A percentile compares a stretch with the other conserved stretches of the same genome.
phyloP scores from a whole-genome alignment of 1,284 basidiomycete species.

The Anthracocystis walkeri region DNA sequence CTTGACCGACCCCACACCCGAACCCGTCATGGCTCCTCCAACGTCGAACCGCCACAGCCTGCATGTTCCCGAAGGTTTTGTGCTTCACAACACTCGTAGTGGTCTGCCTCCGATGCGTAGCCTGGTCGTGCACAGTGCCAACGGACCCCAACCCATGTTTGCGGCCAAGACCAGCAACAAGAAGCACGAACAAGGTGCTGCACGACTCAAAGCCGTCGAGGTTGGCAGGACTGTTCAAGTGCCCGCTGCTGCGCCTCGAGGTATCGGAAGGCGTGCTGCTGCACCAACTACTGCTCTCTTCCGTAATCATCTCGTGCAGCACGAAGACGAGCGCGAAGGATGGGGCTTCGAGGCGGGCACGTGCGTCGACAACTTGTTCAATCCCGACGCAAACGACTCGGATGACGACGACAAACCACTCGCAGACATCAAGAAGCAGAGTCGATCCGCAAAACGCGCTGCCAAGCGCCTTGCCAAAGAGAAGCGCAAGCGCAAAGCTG shows the following conservation, averaged over 20 bases:
- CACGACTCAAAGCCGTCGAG: constrained; percentile 47
- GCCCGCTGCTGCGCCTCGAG: constrained; percentile 58
- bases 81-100: constrained; percentile 52
- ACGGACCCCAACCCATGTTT: constrained; percentile 52
- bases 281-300: constrained; percentile 65
- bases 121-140: constrained; percentile 55
- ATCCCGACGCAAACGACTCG: constrained; percentile 28
- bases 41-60: constrained; percentile 40
- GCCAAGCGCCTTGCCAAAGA: constrained; percentile 52
- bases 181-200: constrained; percentile 40
- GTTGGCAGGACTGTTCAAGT: constrained; percentile 42
- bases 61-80: constrained; percentile 62
- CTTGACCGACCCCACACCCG: constrained; percentile 20
- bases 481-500: constrained; percentile 56
- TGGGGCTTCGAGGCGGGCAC: constrained; percentile 66
- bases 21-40: background rate
- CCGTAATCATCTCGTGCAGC: constrained; percentile 65
- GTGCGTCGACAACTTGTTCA: constrained; percentile 38
- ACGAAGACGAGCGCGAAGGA: constrained; percentile 66
- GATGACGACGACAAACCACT: constrained; percentile 51
- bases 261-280: constrained; percentile 64
- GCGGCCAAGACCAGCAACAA: constrained; percentile 31
- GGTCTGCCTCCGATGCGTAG: constrained; percentile 55
- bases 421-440: constrained; percentile 44
- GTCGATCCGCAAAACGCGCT: constrained; percentile 41